Base-by-base conservation (phyloP, 2,329 filamentous ascomycete genomes). In the Nemania sp. region DNA sequence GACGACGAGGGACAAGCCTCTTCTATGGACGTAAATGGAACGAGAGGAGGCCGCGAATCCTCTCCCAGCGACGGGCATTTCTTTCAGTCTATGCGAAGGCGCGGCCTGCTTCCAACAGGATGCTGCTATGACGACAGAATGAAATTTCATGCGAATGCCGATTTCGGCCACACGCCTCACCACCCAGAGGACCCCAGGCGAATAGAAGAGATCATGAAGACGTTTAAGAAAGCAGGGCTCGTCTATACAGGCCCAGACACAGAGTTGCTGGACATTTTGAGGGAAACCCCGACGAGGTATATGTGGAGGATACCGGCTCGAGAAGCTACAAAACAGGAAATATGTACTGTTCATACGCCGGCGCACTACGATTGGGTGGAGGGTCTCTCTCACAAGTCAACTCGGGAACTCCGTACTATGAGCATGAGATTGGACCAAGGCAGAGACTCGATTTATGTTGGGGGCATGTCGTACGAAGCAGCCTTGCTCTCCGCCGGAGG, bases 181-280 rank as follows among this genome's bases (percentile, higher is more conserved):
- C 95, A 99, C 71, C 95, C 95, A 0, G 95, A 99, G 75, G 95
- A 99, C 70, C 95, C 95, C 1, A 83, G 92, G 29, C 87, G 95
- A 13, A 97, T 99, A 61, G 91, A 93, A 69, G 89, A 91, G 70
- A 99, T 99, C 67, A 97, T 95, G 82, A 89, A 91, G 68, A 91
- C 91, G 40, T 90, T 99, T 68, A 92, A 90, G 72, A 84, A 88
- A 67, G 89, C 89, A 40, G 93, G 92, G 0, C 82, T 98, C 2
- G 86, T 97, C 7, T 92, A 81, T 64, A 80, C 77, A 2, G 86
- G 86, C 0, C 79, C 82, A 0, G 83, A 88, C 35, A 73, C 78
- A 7, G 81, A 87, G 11, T 75, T 87, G 0, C 71, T 79, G 17
- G 73, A 77, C 6, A 81, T 86, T 12, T 73, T 88, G 47, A 79